Percentiles rank a stretch among this genome's conserved stretches.
These are phyloP conservation scores for Aspergillus ustus DNA, from an alignment of 2,329 filamentous ascomycete genomes.

Conservation along the genomic window DNA sequence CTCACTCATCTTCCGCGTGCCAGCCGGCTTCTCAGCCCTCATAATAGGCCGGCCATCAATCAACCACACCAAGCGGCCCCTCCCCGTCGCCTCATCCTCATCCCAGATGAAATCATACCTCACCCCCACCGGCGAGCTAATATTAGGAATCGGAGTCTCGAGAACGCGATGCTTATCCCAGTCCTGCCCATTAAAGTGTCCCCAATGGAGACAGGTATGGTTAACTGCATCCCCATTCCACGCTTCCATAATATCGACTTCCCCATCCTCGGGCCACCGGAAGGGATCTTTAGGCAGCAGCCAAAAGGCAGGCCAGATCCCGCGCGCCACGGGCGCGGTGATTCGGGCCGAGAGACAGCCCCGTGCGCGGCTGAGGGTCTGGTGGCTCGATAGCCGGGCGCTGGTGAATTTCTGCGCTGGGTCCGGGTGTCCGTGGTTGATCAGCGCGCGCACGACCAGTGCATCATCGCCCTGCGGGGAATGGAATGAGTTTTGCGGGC, in stretches of 20 bases:
- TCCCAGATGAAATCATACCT: not conserved
- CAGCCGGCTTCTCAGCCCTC: not conserved
- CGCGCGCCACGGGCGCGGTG: not conserved
- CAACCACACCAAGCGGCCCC: not conserved
- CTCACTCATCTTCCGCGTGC: not conserved
- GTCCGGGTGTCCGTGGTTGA: not conserved
- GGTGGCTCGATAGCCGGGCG: not conserved
- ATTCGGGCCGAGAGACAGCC: not conserved
- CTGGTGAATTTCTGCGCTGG: not conserved
- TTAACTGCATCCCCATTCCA: not conserved
- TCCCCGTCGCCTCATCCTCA: not conserved
- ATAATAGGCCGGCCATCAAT: not conserved
- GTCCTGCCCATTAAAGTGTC: not conserved
- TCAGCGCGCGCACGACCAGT: not conserved
- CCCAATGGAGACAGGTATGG: constrained; percentile 1
- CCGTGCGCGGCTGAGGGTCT: not conserved
- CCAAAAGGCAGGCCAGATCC: not conserved
- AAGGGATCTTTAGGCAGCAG: constrained; percentile 1
- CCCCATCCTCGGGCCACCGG: not conserved
- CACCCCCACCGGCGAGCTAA: not conserved
- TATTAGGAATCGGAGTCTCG: not conserved
- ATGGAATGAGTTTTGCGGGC: not conserved
- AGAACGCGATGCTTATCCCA: not conserved
- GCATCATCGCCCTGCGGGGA: not conserved
- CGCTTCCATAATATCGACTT: not conserved